phyloP scores from a whole-genome alignment of 164 flowering plant species.

The Annona cherimola region DNA sequence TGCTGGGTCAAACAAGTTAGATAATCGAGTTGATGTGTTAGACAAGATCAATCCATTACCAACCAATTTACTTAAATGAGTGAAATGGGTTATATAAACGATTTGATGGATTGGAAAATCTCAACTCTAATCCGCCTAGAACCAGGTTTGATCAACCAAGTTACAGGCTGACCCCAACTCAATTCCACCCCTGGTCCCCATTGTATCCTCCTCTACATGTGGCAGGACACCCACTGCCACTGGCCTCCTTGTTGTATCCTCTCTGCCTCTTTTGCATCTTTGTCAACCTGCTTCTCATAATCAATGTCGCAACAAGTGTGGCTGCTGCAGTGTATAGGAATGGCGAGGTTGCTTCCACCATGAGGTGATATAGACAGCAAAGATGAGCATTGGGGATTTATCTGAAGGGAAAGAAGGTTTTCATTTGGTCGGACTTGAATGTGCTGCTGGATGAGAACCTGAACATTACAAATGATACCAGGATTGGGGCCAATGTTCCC shows the following conservation, averaged over 20 bases:
- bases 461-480: slow-evolving; percentile 73
- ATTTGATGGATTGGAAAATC: too few relatives aligned
- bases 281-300: slow-evolving; percentile 31
- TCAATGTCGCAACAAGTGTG: slow-evolving; percentile 31
- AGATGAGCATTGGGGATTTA: slow-evolving; percentile 81
- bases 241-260: slow-evolving; percentile 12
- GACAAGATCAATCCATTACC: too few relatives aligned
- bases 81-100: too few relatives aligned
- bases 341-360: slow-evolving; percentile 25
- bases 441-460: slow-evolving; percentile 66
- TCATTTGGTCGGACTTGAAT: slow-evolving; percentile 70
- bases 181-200: slow-evolving; percentile 22
- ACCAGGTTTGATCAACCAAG: too few relatives aligned
- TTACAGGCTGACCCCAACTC: too few relatives aligned
- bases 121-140: too few relatives aligned
- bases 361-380: slow-evolving; percentile 50
- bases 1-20: too few relatives aligned
- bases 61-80: too few relatives aligned
- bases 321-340: slow-evolving; percentile 3
- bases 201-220: slow-evolving; percentile 22
- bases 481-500: slow-evolving; percentile 68
- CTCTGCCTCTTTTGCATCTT: slow-evolving; percentile 40
- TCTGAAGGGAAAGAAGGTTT: slow-evolving; percentile 76
- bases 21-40: too few relatives aligned
- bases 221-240: slow-evolving; percentile 11